Evolutionary conservation across 1,139 yeast species (phyloP), one percentile per base, ranked within the genome.

Genomic region (Protomyces arabidopsidicola): DNA sequence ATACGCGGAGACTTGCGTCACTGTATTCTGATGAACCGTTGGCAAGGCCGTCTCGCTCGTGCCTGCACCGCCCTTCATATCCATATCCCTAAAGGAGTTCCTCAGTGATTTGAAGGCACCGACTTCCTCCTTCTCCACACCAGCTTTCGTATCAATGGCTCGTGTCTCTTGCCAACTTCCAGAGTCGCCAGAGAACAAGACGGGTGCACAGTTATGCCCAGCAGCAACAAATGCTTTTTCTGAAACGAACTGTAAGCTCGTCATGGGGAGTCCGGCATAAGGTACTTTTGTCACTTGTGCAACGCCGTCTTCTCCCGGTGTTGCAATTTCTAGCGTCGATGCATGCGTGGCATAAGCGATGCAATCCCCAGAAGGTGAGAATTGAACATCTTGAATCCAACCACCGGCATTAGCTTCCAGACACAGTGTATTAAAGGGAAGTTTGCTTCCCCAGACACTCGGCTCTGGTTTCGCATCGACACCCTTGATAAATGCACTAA

Each of bases 51-150:
- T 80, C 45, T 82, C 77, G 14, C 53, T 59, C 6, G 51, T 22
- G n/a, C 55, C 58, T 64, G 39, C 31, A 16, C 48, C 51, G 42
- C 98, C 98, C 80, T 90, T 91, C 75, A 93, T 82, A 76, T 93
- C 99, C 81, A 93, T 80, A 76, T 93, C 97, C 76, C 90, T 87
- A 78, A 95, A 95, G 93, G 93, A 90, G 77, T 88, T 88, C 74
- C 93, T 82, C 14, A 98, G 98, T 67, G 90, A 87, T 70, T 86
- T 87, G 66, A 87, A 85, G 34, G 81, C 85, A 10, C 75, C 78
- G 62, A 75, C 79, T 68, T 79, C 82, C 77, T 80, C 69, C 68
- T 71, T 69, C 68, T 77, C 76, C 61, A 68, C 69, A 60, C 50
- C 60, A 27, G 31, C 58, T 14, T 57, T 36, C n/a, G 56, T 42